A percentile compares a stretch with the other conserved stretches of the same genome.
These are phyloP conservation scores for Vitis hybrid DNA, from an alignment of 177 flowering plant species.

Conservation along the genomic window DNA sequence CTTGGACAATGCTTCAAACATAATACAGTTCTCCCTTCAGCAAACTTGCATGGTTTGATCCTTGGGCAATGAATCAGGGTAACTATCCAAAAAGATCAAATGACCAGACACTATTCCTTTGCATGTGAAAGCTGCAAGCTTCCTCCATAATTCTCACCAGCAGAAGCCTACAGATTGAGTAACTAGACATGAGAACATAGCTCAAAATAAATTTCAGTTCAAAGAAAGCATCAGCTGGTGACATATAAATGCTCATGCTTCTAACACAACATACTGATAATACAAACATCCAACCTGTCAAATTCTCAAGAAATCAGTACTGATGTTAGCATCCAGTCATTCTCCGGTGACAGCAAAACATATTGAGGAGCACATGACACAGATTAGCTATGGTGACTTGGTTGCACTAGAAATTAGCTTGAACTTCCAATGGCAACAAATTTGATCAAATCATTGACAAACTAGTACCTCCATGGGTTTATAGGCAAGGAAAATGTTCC, in stretches of 20 bases:
- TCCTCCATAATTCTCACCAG: conserved; percentile 73
- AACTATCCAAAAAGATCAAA: neutral
- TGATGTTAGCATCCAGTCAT: too few relatives aligned
- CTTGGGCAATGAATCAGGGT: neutral
- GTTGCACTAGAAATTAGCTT: too few relatives aligned
- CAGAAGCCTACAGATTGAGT: conserved; percentile 44
- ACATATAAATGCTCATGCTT: neutral
- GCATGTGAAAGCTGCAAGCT: conserved; percentile 31
- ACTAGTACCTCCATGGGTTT: too few relatives aligned
- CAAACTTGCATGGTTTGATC: neutral
- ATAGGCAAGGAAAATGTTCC: too few relatives aligned
- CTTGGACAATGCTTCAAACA: neutral
- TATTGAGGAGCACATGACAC: too few relatives aligned
- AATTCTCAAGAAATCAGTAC: too few relatives aligned
- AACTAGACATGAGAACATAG: conserved; percentile 1
- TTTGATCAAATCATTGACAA: too few relatives aligned
- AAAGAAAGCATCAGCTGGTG: neutral
- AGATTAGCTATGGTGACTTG: too few relatives aligned
- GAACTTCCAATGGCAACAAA: too few relatives aligned
- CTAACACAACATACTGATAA: too few relatives aligned
- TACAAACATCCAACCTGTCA: too few relatives aligned
- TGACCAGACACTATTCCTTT: conserved; percentile 8
- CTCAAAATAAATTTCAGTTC: neutral
- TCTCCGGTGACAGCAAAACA: too few relatives aligned
- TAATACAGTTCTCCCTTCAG: neutral